Percentiles rank a stretch among this genome's conserved stretches.
Conservation (phyloP, 1,139 yeast genomes). For the Saccharomyces hybrid region DNA sequence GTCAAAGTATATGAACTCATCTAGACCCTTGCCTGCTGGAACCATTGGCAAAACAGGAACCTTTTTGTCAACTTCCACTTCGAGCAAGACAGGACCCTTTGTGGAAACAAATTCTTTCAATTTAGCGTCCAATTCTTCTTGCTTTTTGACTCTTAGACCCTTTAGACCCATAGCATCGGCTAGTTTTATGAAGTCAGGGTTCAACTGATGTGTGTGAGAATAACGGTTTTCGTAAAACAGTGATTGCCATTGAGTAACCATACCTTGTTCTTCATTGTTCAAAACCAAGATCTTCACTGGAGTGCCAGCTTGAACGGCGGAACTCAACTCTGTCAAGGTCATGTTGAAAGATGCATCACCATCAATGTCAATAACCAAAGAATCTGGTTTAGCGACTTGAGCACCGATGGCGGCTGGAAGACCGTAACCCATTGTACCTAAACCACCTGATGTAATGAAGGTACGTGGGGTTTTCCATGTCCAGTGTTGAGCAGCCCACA, state of each 20-base stretch:
- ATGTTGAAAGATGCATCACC: conserved; percentile 98
- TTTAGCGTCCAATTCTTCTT: conserved; percentile 55
- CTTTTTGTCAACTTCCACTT: conserved; percentile 87
- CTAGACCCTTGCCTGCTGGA: conserved; percentile 90
- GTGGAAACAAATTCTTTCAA: conserved; percentile 68
- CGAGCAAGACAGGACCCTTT: conserved; percentile 81
- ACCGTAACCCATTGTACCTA: conserved; percentile 98
- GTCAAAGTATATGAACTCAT: conserved; percentile 84
- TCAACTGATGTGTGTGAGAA: conserved; percentile 90
- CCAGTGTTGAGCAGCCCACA: conserved; percentile 99
- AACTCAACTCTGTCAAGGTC: conserved; percentile 87
- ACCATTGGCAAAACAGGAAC: conserved; percentile 98
- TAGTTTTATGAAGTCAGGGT: conserved; percentile 86
- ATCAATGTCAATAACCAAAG: conserved; percentile 90
- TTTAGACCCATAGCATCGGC: conserved; percentile 91
- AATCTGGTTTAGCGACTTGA: conserved; percentile 90
- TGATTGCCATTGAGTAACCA: conserved; percentile 99
- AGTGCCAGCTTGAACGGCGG: conserved; percentile 89
- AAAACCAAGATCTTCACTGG: conserved; percentile 84
- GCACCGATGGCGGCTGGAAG: conserved; percentile 98
- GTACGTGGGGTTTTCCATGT: conserved; percentile 87
- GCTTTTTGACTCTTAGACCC: conserved; percentile 66
- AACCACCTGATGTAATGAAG: conserved; percentile 94
- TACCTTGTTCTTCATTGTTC: conserved; percentile 97
- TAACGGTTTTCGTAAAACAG: conserved; percentile 93